These are phyloP conservation scores for Nemania sp. DNA, from an alignment of 2,329 filamentous ascomycete genomes.

Conservation along the genomic window DNA sequence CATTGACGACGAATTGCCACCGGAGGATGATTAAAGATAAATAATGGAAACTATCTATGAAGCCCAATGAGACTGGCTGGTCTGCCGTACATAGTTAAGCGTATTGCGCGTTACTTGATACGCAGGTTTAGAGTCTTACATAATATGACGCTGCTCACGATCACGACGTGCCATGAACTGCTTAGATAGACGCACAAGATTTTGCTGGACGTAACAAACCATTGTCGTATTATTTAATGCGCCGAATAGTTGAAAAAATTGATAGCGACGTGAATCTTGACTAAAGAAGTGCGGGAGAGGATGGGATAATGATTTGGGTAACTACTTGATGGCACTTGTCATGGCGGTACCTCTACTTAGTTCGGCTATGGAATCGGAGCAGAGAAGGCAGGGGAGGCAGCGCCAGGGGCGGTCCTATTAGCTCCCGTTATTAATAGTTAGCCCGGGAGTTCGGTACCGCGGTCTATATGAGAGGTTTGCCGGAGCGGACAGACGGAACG, in stretches of 20 bases:
- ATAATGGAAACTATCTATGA: slow-evolving; percentile 6
- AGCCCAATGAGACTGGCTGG: background rate
- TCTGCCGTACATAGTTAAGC: too few relatives aligned
- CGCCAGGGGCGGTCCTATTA: slow-evolving; percentile 2
- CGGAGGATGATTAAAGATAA: slow-evolving; percentile 82
- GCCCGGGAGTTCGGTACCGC: background rate
- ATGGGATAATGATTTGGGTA: too few relatives aligned
- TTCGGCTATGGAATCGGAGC: slow-evolving; percentile 1
- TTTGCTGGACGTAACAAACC: background rate
- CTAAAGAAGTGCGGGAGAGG: too few relatives aligned
- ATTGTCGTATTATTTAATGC: too few relatives aligned
- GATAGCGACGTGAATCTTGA: too few relatives aligned
- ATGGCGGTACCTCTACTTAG: background rate
- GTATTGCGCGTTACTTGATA: background rate
- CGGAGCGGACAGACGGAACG: slow-evolving; percentile 19
- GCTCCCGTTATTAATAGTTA: slow-evolving; percentile 8
- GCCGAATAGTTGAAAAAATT: too few relatives aligned
- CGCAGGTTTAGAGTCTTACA: background rate
- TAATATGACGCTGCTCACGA: background rate
- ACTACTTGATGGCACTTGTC: background rate
- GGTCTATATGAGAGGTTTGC: slow-evolving; percentile 4
- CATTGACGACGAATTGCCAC: slow-evolving; percentile 97
- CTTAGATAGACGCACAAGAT: background rate
- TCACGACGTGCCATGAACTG: background rate
- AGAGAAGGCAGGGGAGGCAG: background rate